phyloP scores from a whole-genome alignment of 164 flowering plant species.

The Platanus orientalis region DNA sequence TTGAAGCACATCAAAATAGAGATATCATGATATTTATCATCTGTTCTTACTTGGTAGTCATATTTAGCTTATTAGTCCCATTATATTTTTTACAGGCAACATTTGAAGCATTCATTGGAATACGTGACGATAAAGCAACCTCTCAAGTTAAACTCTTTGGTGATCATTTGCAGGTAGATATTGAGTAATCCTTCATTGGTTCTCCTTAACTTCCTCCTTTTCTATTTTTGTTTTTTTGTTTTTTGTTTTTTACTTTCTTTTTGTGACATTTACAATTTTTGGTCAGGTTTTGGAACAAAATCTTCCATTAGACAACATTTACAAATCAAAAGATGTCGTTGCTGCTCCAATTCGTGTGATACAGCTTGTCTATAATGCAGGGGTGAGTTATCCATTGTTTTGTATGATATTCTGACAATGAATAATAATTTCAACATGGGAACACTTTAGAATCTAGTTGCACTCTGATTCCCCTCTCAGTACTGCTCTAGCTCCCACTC shows the following conservation, averaged over 20 bases:
- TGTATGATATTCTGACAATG: too few species aligned
- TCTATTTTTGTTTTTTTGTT: not conserved
- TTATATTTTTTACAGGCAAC: slow-evolving; percentile 58
- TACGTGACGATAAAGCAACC: slow-evolving; percentile 85
- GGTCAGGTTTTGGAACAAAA: slow-evolving; percentile 74
- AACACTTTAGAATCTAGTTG: too few species aligned
- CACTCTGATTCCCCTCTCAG: too few species aligned
- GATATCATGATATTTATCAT: not conserved
- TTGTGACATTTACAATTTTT: not conserved
- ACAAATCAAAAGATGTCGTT: slow-evolving; percentile 70
- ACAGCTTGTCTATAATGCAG: slow-evolving; percentile 75
- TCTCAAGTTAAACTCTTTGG: slow-evolving; percentile 86
- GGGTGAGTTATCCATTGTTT: slow-evolving; percentile 58
- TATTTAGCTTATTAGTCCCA: slow-evolving; percentile 7
- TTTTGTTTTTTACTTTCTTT: not conserved
- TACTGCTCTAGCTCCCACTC: too few species aligned
- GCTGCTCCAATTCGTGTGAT: slow-evolving; percentile 97
- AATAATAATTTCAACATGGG: too few species aligned
- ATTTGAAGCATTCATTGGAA: slow-evolving; percentile 90
- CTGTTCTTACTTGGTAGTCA: not conserved
- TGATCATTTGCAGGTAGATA: slow-evolving; percentile 69
- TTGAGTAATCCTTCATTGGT: too few species aligned
- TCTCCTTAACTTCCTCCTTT: not conserved
- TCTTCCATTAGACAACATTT: slow-evolving; percentile 77
- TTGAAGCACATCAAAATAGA: not conserved